Base-by-base conservation (phyloP, 208 protist genomes). In the Crithidia fasciculata region DNA sequence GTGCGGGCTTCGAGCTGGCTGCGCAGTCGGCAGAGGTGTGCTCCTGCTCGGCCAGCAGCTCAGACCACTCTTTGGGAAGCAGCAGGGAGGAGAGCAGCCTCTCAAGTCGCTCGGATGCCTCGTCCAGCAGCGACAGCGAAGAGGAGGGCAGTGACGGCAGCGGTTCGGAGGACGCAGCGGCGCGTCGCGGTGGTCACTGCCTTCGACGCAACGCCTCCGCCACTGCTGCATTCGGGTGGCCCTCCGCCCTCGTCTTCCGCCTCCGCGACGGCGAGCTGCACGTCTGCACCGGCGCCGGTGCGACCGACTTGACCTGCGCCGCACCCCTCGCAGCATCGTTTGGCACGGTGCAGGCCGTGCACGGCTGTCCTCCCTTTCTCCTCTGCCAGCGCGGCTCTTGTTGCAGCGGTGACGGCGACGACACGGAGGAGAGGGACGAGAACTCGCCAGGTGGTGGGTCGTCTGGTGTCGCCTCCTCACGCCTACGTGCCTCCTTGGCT, bases 281-380 rank as follows among this genome's bases (percentile, higher is more conserved):
- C 68, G 49, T 65, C 2, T 73, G 68, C 57, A 47, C 49, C 12
- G 55, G 57, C 13, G 45, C 55, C 2, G 68, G 57, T 9, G 39
- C 40, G 43, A 47, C 55, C 19, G 58, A 73, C 47, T 49, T 73
- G 7, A 65, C 55, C 18, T 43, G 43, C 8, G 68, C 68, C 2
- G 57, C 49, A 2, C 68, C 68, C 18, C 43, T 73, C 0, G 47
- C 47, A 3, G 55, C 4, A 39, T 43, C 45, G 5, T 65, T 64
- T 57, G 68, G 58, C 28, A 49, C 13, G 3, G 57, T 73, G 43
- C n/a, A 16, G 10, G 57, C 59, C 45, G 55, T 64, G 18, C 39
- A 65, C 56, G 57, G 68, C 55, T 62, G 55, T 49, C 57, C 68
- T 49, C 68, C 68, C 4, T 73, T 73, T 41, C 47, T 73, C 53